Evolutionary conservation across 2,329 filamentous ascomycete species (phyloP).

Genomic region (Endocalyx cinctus): DNA sequence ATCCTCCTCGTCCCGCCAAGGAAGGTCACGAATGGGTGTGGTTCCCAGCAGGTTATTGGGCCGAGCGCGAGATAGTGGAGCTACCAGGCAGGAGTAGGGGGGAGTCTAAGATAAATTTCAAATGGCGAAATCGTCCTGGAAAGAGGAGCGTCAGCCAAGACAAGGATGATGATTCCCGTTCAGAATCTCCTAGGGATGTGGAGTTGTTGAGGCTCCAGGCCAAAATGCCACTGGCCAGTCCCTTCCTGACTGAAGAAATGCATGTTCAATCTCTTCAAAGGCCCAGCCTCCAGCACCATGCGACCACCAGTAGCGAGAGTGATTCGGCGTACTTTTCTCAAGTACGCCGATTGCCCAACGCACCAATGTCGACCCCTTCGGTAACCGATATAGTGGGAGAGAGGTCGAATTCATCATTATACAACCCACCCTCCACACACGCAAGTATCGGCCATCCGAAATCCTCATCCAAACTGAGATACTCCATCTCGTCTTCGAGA

Average conservation of each 20-base stretch:
- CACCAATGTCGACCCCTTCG: no score
- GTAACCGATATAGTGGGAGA: no score
- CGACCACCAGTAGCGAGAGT: slow-evolving; percentile 5
- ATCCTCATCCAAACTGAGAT: no score
- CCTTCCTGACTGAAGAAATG: slow-evolving; percentile 42
- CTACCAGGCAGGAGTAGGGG: slow-evolving; percentile 23
- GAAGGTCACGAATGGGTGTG: slow-evolving; percentile 58
- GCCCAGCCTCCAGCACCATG: slow-evolving; percentile 3
- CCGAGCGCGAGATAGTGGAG: slow-evolving; percentile 44
- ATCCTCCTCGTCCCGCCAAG: slow-evolving; percentile 51
- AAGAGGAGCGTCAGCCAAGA: not conserved
- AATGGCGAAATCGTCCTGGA: slow-evolving; percentile 28
- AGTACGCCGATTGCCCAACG: no score
- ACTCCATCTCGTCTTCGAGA: no score
- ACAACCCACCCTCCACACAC: no score
- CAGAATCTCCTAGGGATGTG: no score
- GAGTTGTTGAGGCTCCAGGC: no score
- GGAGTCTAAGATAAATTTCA: slow-evolving; percentile 32
- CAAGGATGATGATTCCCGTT: not conserved
- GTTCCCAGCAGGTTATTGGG: slow-evolving; percentile 60
- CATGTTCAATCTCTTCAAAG: slow-evolving; percentile 45
- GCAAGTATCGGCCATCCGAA: no score
- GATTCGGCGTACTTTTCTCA: slow-evolving; percentile 4
- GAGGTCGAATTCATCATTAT: no score
- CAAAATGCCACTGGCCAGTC: slow-evolving; percentile 15